phyloP scores from a whole-genome alignment of 2,329 filamentous ascomycete genomes.

The Didymella exigua region DNA sequence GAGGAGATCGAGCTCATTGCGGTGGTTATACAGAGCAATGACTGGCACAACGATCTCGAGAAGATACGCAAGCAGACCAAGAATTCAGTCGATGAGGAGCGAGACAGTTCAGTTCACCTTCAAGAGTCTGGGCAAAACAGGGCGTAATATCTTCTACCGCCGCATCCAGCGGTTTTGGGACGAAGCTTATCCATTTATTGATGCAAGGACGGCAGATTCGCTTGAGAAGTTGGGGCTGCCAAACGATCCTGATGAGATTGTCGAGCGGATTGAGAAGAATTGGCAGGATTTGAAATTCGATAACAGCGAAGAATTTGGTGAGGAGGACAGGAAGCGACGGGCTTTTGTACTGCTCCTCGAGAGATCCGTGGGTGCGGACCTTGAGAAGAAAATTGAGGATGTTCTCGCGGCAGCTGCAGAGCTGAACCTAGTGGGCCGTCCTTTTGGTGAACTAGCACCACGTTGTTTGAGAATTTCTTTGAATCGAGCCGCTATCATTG shows the following conservation, averaged over 20 bases:
- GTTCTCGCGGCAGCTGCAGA: slow-evolving; percentile 27
- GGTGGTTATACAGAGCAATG: slow-evolving; percentile 40
- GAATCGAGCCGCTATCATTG: too few relatives aligned
- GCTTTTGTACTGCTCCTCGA: slow-evolving; percentile 51
- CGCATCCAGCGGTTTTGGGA: slow-evolving; percentile 50
- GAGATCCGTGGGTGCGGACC: slow-evolving; percentile 45
- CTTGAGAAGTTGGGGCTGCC: slow-evolving; percentile 30
- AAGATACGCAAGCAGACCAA: slow-evolving; percentile 42
- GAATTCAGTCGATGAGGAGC: slow-evolving; percentile 28
- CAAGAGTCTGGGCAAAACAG: slow-evolving; percentile 51
- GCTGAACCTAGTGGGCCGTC: too few relatives aligned
- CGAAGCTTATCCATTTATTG: slow-evolving; percentile 48
- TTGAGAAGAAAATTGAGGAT: slow-evolving; percentile 47
- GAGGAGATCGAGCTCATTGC: slow-evolving; percentile 46
- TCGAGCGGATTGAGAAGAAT: slow-evolving; percentile 41
- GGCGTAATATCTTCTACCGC: slow-evolving; percentile 52
- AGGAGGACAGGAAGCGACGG: slow-evolving; percentile 41
- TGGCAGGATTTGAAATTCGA: slow-evolving; percentile 45
- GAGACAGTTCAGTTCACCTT: slow-evolving; percentile 44
- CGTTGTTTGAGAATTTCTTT: too few relatives aligned
- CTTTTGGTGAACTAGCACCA: too few relatives aligned
- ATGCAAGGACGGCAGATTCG: slow-evolving; percentile 43
- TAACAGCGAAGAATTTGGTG: slow-evolving; percentile 29
- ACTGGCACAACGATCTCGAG: slow-evolving; percentile 22
- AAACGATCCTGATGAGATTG: slow-evolving; percentile 44